These are phyloP conservation scores for Retiboletus flavoniger DNA, from an alignment of 1,284 basidiomycete species.

Conservation along the genomic window DNA sequence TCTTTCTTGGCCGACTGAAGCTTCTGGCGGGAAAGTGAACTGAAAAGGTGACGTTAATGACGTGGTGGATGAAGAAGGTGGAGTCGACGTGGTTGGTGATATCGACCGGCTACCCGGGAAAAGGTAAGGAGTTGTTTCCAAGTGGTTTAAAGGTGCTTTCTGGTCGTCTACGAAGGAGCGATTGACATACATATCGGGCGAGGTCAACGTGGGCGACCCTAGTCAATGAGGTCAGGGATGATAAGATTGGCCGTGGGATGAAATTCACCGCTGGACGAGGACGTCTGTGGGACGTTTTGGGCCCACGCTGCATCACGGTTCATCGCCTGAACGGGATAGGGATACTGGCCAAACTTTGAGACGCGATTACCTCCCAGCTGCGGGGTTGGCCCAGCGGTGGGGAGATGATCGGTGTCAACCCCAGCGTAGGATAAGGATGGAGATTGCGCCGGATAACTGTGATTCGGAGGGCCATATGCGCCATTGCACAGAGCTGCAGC, in stretches of 20 bases:
- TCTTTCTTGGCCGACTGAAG: slow-evolving; percentile 51
- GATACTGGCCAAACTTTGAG: slow-evolving; percentile 55
- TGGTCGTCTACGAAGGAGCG: slow-evolving; percentile 62
- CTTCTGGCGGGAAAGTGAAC: slow-evolving; percentile 58
- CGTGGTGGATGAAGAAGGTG: slow-evolving; percentile 62
- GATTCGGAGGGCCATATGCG: slow-evolving; percentile 41
- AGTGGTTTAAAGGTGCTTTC: slow-evolving; percentile 53
- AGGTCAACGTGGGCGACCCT: slow-evolving; percentile 59
- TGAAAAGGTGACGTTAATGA: slow-evolving; percentile 63
- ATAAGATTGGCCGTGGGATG: slow-evolving; percentile 45
- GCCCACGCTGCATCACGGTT: slow-evolving; percentile 56
- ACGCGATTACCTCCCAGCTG: slow-evolving; percentile 41
- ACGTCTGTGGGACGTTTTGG: slow-evolving; percentile 42
- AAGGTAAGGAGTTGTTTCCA: slow-evolving; percentile 61
- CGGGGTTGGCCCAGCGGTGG: slow-evolving; percentile 38
- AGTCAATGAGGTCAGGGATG: slow-evolving; percentile 51
- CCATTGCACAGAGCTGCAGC: slow-evolving; percentile 42
- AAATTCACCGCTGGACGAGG: slow-evolving; percentile 45
- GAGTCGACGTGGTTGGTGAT: slow-evolving; percentile 67
- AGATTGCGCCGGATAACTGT: slow-evolving; percentile 46
- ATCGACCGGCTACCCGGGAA: slow-evolving; percentile 69
- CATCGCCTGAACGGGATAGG: slow-evolving; percentile 50
- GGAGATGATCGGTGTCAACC: slow-evolving; percentile 41
- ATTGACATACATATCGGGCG: slow-evolving; percentile 54
- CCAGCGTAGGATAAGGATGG: slow-evolving; percentile 47